Conservation (phyloP, 202 grass and related monocot genomes). For the Panicum hallii region DNA sequence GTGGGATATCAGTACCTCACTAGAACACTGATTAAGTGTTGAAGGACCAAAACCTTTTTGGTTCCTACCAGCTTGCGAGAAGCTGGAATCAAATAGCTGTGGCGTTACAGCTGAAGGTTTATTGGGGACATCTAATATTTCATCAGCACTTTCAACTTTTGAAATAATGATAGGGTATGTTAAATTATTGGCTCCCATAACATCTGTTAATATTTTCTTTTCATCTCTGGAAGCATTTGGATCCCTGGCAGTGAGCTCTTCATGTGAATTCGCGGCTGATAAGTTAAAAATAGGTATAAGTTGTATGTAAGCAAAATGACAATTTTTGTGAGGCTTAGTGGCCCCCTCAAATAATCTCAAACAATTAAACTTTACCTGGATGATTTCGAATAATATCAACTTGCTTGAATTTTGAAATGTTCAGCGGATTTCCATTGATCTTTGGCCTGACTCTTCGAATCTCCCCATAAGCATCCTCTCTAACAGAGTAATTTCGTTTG, state of each 20-base stretch:
- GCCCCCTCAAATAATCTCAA: constrained; percentile 7
- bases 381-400: constrained; percentile 50
- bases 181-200: constrained; percentile 39
- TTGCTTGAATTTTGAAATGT: constrained; percentile 65
- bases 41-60: constrained; percentile 22
- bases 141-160: constrained; percentile 39
- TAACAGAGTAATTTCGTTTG: constrained; percentile 61
- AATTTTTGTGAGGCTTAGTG: background rate
- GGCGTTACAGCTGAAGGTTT: constrained; percentile 30
- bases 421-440: constrained; percentile 51
- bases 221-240: constrained; percentile 30
- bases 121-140: constrained; percentile 22
- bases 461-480: constrained; percentile 41
- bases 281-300: constrained; percentile 34
- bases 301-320: background rate
- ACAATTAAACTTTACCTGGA: constrained; percentile 34
- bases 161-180: constrained; percentile 46
- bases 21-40: constrained; percentile 33
- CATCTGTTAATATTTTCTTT: constrained; percentile 22
- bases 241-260: constrained; percentile 25
- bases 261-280: constrained; percentile 11
- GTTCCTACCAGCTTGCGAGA: background rate
- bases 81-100: constrained; percentile 36
- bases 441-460: constrained; percentile 67
- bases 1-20: constrained; percentile 39